Evolutionary conservation across 192 early-diverging fungal genomes (phyloP), one percentile per base, ranked within the genome.

Genomic region (Mortierella antarctica): DNA sequence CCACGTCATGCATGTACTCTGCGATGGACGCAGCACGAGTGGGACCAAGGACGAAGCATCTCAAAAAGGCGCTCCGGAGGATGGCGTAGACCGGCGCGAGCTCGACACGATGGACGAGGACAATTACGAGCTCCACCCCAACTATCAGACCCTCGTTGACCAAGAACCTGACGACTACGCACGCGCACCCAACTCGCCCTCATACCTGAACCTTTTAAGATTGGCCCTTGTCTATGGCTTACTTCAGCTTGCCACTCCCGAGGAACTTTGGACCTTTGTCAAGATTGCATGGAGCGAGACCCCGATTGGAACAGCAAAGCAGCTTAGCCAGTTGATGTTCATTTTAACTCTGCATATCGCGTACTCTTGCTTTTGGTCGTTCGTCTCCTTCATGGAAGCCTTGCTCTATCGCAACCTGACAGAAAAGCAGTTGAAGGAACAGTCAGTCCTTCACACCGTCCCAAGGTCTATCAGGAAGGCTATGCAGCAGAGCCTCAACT

Each of bases 111-210:
- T 69, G 9, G 61, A 63, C 2, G 40, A 50, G 13, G 76, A 79
- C 47, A 70, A 80, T 40, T 80, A 68, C 44, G 69, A 80, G 23
- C 77, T 80, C 11, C 77, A 64, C 40, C 70, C 77, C 17, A 20
- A 23, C n/a, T 80, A 80, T 46, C 77, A 80, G 12, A 58, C 51
- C 0, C 70, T 72, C 62, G 70, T 80, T 2, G 70, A 80, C 41
- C 70, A 68, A 31, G 77, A 71, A 44, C 70, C 21, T 7, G 77
- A 80, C 49, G 53, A 63, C 23, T 72, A 72, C 53, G 53, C 70
- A 12, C 69, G 77, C 12, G 47, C 53, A 4, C 46, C 59, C 39
- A 72, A 31, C 40, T 65, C 64, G 50, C 77, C 77, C 41, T 80
- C 77, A 6, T 80, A 80, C 42, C 23, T 67, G 41, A 72, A 80